Evolutionary conservation across 139 green algal species (phyloP).

Genomic region (Chloropicon primus): DNA sequence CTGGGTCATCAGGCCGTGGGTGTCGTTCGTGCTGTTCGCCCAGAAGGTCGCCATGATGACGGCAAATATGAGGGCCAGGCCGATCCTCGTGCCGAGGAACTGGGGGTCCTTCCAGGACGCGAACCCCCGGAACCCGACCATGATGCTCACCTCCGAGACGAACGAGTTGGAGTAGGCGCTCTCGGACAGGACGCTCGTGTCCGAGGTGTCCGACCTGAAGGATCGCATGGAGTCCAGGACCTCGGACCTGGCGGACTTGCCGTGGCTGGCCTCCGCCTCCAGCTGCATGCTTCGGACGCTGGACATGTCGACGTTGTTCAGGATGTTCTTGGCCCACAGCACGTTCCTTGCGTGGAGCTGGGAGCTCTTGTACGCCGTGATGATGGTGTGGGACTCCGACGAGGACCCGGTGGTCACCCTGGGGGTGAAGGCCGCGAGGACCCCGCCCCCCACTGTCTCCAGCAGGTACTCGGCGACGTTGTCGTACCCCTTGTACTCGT

Average conservation of each 20-base stretch:
- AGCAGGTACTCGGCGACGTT: neutral
- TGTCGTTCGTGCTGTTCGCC: neutral
- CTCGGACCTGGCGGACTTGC: neutral
- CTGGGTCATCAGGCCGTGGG: neutral
- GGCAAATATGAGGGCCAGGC: neutral
- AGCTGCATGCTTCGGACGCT: neutral
- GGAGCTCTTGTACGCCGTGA: neutral
- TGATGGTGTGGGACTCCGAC: neutral
- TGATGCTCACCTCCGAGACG: neutral
- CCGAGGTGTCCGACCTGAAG: neutral
- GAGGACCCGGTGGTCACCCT: too few relatives aligned
- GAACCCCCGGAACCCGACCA: neutral
- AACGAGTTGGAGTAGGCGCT: neutral
- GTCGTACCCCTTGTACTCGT: neutral
- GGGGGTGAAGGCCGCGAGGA: neutral
- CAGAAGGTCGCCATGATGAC: neutral
- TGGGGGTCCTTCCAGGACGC: neutral
- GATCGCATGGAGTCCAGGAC: neutral
- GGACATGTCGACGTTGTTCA: neutral
- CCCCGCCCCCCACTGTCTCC: neutral
- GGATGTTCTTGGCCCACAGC: neutral
- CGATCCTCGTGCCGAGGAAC: neutral
- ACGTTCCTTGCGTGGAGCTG: neutral
- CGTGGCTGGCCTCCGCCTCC: slow-evolving; percentile 7
- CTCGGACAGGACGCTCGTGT: neutral